These are phyloP conservation scores for Fragaria iinumae DNA, from an alignment of 306 rosid genomes.

Conservation along the genomic window DNA sequence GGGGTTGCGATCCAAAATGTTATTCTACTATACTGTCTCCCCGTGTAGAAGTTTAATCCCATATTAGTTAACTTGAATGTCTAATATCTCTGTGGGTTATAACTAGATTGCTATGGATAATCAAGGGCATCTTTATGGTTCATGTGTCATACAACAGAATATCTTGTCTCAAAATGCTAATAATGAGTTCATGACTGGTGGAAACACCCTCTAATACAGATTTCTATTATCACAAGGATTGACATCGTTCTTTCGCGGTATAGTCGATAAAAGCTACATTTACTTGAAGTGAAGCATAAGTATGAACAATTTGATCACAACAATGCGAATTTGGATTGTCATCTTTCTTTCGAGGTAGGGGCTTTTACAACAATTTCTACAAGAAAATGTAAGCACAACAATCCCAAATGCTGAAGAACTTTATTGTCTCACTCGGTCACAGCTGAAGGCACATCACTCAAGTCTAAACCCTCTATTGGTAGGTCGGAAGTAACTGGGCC, in stretches of 20 bases:
- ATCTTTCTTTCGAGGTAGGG: background rate
- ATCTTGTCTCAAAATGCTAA: background rate
- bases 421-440: slow-evolving; percentile 23
- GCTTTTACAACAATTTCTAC: slow-evolving; percentile 23
- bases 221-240: background rate
- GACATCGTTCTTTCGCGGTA: background rate
- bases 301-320: slow-evolving; percentile 4
- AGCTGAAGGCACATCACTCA: slow-evolving; percentile 60
- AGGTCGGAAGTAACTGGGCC: slow-evolving; percentile 71
- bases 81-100: background rate
- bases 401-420: background rate
- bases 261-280: background rate
- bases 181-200: background rate
- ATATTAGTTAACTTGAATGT: background rate
- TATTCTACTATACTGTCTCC: background rate
- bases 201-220: background rate
- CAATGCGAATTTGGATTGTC: background rate
- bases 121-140: background rate
- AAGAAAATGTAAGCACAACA: slow-evolving; percentile 12
- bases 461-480: slow-evolving; percentile 80
- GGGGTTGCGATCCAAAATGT: background rate
- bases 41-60: background rate
- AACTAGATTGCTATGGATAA: background rate
- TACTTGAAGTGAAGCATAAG: background rate
- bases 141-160: background rate